Base-by-base conservation (phyloP, 345 rosid species). In the Sonneratia alba region DNA sequence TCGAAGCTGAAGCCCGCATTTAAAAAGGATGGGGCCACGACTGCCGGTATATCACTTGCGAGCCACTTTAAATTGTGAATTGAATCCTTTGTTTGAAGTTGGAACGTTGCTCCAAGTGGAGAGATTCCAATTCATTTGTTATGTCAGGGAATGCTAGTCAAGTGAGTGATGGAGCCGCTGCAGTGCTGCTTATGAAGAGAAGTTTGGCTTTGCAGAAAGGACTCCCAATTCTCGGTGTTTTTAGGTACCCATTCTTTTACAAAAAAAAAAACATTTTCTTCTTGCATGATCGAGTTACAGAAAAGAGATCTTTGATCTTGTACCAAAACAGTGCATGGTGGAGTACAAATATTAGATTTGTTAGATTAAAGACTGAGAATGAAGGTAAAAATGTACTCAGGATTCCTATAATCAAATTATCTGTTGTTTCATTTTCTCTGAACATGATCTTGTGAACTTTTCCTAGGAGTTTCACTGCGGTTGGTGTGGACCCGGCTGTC, bases 121-220 rank as follows among this genome's bases (percentile, higher is more conserved):
- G 13, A 21, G 40, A 22, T 18, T 56, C 32, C 62, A 49, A 40
- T 67, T 55, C 27, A 34, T 34, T 21, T 27, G 40, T 55, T 69
- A 36, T 11, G 62, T 64, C 65, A 90, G 99, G 99, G 40, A 95
- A 90, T 83, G 83, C 99, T 77, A 95, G 99, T 84, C 99, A 95
- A 81, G 84, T 91, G 70, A 95, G 97, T 78, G 99, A 95, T 81
- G 99, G 97, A 47, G 99, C 97, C 36, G 99, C 87, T 76, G 99
- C 97, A 1, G 99, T 95, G 76, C 87, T 95, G 57, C 86, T 95
- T 61, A 89, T 90, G 93, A 95, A 92, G 86, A 88, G 97, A 79
- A 89, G 91, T 70, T 40, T 86, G 59, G 99, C 99, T 48, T 2
- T 83, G 81, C 85, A 87, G 81, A 95, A 88, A 72, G 97, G 97